phyloP scores from a whole-genome alignment of 2,329 filamentous ascomycete genomes.

The Paracorniculantispora psalliotae region DNA sequence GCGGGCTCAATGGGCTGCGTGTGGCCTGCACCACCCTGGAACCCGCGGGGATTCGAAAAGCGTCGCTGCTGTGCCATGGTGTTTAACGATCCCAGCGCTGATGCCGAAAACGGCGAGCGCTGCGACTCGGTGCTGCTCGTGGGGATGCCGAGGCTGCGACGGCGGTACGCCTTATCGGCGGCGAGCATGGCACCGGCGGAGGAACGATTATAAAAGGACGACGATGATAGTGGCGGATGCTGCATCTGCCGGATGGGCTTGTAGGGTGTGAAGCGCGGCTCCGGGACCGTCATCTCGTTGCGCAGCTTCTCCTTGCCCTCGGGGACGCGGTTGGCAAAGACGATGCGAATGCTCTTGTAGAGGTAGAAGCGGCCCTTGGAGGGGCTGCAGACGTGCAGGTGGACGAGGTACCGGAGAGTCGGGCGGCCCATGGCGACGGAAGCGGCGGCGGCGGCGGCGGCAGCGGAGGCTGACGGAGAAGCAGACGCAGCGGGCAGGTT shows the following conservation, averaged over 20 bases:
- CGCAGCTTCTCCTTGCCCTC: slow-evolving; percentile 89
- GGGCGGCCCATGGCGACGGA: slow-evolving; percentile 48
- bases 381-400: slow-evolving; percentile 88
- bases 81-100: slow-evolving; percentile 16
- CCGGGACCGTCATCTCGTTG: slow-evolving; percentile 84
- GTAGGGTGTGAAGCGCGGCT: slow-evolving; percentile 81
- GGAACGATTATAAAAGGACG: slow-evolving; percentile 30
- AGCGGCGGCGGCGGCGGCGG: slow-evolving; percentile 20
- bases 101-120: slow-evolving; percentile 26
- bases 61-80: neutral
- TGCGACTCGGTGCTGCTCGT: slow-evolving; percentile 26
- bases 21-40: slow-evolving; percentile 22
- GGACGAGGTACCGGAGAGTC: slow-evolving; percentile 81
- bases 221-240: slow-evolving; percentile 26
- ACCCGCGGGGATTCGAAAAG: slow-evolving; percentile 5
- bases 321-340: slow-evolving; percentile 93
- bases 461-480: too few species aligned
- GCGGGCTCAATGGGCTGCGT: slow-evolving; percentile 44
- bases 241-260: slow-evolving; percentile 60
- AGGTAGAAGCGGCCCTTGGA: slow-evolving; percentile 80
- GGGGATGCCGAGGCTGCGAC: slow-evolving; percentile 51
- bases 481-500: slow-evolving; percentile 38
- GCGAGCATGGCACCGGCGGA: slow-evolving; percentile 43
- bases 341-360: slow-evolving; percentile 87
- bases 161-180: slow-evolving; percentile 55